Base-by-base conservation (phyloP, 139 green algal genomes). In the Chara braunii region DNA sequence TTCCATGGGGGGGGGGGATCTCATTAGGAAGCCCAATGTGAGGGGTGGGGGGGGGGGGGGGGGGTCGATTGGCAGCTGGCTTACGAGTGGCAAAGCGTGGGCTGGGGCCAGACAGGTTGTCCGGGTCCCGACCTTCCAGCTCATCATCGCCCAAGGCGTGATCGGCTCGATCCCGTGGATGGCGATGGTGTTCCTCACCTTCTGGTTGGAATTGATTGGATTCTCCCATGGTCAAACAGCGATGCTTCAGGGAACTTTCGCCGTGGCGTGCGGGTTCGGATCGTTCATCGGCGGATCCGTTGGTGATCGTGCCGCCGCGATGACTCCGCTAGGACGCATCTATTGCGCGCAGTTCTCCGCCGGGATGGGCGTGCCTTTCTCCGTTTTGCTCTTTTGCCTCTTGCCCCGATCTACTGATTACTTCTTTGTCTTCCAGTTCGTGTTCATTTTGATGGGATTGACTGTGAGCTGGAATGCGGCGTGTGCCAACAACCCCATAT, bases 331-430 rank as follows among this genome's bases (percentile, higher is more conserved):
- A 2, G 68, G 68, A 2, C 29, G 68, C 12, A 76, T 77, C 24
- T 57, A 78, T 34, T 72, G 28, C 40, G 68, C 68, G 26, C 68
- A 77, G 65, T 33, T 79, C 23, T 78, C 44, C 29, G 68, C 65
- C 24, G 35, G 30, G 0, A 34, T 35, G 23, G 64, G 68, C 12
- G 30, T 78, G 11, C 3, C 70, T 11, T 75, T 68, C 18, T 79
- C 64, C 1, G 51, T 24, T 24, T 12, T 77, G 37, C 64, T 77
- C 11, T 42, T 77, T 26, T 23, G 42, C 7, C 32, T 24, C 3
- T 7, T 77, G 6, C 68, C 68, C 6, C 64, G 66, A 31, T 24
- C 34, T 9, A n/a, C 44, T 3, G 29, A 60, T 1, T 34, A 37
- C 14, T 75, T 12, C 9, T 5, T 24, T 12, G 5, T 34, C 26